Percentiles rank a stretch among this genome's conserved stretches.
phyloP scores from a whole-genome alignment of 495 filamentous ascomycete species.

The Hypoxylon subgilvum region DNA sequence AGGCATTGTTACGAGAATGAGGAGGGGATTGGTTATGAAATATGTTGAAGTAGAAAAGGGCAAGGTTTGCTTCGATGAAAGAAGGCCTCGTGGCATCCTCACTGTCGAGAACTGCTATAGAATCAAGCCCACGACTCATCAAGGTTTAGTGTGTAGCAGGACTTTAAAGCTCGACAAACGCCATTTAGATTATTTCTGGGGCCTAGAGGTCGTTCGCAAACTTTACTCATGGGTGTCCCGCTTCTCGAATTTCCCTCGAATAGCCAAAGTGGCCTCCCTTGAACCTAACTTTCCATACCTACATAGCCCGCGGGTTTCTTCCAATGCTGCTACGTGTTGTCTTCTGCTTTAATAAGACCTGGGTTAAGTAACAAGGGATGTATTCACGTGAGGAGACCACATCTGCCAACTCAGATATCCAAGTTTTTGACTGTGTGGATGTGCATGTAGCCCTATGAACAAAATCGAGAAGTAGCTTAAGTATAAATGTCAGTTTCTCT shows the following conservation, averaged over 20 bases:
- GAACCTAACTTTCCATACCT: not conserved
- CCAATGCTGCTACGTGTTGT: slow-evolving; percentile 25
- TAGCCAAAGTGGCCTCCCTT: not conserved
- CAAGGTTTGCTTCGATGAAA: slow-evolving; percentile 15
- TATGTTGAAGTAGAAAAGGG: not conserved
- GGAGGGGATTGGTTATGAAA: not conserved
- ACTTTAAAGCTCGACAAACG: not conserved
- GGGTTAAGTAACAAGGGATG: slow-evolving; percentile 25
- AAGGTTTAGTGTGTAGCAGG: not conserved
- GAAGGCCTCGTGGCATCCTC: slow-evolving; percentile 8
- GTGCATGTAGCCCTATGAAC: not conserved
- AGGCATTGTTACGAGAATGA: not conserved
- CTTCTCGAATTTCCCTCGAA: no score
- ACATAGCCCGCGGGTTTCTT: not conserved
- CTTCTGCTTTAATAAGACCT: slow-evolving; percentile 11
- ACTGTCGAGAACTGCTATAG: not conserved
- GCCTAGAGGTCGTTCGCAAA: no score
- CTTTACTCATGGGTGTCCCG: no score
- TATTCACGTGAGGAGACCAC: slow-evolving; percentile 21
- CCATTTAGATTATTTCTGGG: not conserved
- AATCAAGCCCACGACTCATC: not conserved
- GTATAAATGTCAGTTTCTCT: slow-evolving; percentile 1
- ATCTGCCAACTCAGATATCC: slow-evolving; percentile 28
- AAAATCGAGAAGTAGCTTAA: not conserved
- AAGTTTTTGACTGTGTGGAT: not conserved